Conservation (phyloP, 2,329 filamentous ascomycete species). For the Aspergillus alliaceus region DNA sequence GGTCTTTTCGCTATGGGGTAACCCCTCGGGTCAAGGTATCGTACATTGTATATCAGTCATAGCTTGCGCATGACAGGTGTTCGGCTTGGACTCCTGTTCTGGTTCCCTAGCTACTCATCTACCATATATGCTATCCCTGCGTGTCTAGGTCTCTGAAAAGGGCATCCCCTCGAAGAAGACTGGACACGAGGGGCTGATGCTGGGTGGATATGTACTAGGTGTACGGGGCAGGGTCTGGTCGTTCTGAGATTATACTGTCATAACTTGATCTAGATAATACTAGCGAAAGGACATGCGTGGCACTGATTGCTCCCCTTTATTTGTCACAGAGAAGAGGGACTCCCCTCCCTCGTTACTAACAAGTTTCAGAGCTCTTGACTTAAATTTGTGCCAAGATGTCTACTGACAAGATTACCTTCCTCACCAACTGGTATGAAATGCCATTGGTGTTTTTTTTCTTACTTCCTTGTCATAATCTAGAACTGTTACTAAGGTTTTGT, state of each 20-base stretch:
- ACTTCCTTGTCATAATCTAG: conserved; percentile 6
- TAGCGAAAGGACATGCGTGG: conserved; percentile 86
- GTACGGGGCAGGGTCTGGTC: conserved; percentile 16
- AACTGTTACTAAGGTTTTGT: conserved; percentile 28
- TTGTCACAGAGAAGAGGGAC: conserved; percentile 17
- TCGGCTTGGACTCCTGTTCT: conserved; percentile 22
- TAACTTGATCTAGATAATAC: conserved; percentile 87
- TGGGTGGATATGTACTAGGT: conserved; percentile 31
- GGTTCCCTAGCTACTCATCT: conserved; percentile 6
- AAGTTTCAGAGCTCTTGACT: conserved; percentile 31
- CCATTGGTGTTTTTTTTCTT: conserved; percentile 5
- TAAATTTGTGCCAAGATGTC: conserved; percentile 61
- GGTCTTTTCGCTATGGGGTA: conserved; percentile 30
- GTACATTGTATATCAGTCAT: conserved; percentile 39
- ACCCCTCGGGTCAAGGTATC: conserved; percentile 44
- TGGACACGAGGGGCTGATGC: conserved; percentile 8
- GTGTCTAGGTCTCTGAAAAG: neutral
- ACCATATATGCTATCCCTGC: neutral
- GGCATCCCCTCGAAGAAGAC: neutral
- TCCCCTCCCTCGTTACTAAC: conserved; percentile 19
- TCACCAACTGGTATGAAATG: conserved; percentile 72
- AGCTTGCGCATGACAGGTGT: conserved; percentile 47
- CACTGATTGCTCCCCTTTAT: conserved; percentile 47
- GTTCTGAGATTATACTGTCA: conserved; percentile 76
- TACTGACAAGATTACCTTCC: conserved; percentile 81